Base-by-base conservation (phyloP, 2,329 filamentous ascomycete species). In the Colletotrichum orbiculare region DNA sequence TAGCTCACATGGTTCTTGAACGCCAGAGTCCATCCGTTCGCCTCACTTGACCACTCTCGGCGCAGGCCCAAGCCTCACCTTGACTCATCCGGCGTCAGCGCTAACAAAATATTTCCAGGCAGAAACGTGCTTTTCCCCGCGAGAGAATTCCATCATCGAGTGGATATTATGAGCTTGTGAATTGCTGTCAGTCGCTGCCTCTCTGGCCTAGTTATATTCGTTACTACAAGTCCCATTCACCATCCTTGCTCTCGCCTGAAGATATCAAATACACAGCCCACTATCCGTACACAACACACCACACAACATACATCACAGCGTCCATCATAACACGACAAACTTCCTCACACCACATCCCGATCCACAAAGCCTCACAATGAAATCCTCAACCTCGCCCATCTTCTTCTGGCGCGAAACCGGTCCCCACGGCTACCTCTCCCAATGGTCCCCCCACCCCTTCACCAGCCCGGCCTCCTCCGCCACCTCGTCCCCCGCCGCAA, bases 341-440 rank as follows among this genome's bases (percentile, higher is more conserved):
- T 34, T 10, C 34, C 10, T 33, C 17, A 33, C 8, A 33, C 11
- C 5, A 34, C 33, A 6, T 7, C 33, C 6, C 46, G 4, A 9
- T 11, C 6, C 5, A 48, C 34, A 13, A 11, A 2, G 4, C 17
- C 4, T 47, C 2, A 2, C 34, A 7, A 15, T 13, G 3, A 25
- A 17, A 38, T 2, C 6, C 12, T 38, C 45, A 2, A 56, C 39
- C 17, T 33, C 46, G 12, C 64, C 68, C 41, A 55, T 82, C n/a
- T 85, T 78, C 73, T 85, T 85, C 71, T 85, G 80, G 81, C 75
- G 77, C 34, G 81, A 82, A 49, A 78, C 78, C 12, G 80, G 86
- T 61, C 68, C 75, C 1, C 72, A 75, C 3, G 87, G 86, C 45
- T 89, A 82, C 75, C 79, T 91, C n/a, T 87, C 83, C 0, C 88